Evolutionary conservation across 2,329 filamentous ascomycete species (phyloP).

Genomic region (Paecilomyces sp.): DNA sequence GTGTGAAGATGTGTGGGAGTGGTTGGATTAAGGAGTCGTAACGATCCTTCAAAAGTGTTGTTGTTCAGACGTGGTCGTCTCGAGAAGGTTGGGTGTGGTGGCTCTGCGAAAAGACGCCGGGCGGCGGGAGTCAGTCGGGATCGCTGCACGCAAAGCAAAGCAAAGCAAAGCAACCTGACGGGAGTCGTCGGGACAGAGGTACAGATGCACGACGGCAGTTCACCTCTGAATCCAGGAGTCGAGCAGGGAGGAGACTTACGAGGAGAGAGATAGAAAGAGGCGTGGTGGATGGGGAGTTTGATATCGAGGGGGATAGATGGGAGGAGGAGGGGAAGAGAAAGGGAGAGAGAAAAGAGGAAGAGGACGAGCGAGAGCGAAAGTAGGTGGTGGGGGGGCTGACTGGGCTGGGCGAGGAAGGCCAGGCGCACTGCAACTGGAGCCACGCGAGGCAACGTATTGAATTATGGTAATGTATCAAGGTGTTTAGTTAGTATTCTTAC

Average conservation of each 20-base stretch:
- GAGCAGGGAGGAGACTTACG: background rate
- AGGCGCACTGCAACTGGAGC: no score
- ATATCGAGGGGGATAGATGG: slow-evolving; percentile 1
- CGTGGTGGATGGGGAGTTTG: background rate
- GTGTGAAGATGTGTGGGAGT: slow-evolving; percentile 9
- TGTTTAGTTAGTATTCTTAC: no score
- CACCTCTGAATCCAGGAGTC: background rate
- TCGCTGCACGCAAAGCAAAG: background rate
- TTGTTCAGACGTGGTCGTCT: background rate
- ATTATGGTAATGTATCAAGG: no score
- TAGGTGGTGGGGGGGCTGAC: slow-evolving; percentile 1
- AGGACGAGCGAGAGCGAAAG: slow-evolving; percentile 13
- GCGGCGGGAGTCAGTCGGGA: background rate
- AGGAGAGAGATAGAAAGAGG: background rate
- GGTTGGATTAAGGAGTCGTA: background rate
- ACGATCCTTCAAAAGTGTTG: background rate
- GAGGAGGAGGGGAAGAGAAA: slow-evolving; percentile 15
- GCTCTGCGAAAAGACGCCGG: background rate
- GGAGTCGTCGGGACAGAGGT: background rate
- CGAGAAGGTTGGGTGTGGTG: slow-evolving; percentile 27
- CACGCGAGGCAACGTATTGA: no score
- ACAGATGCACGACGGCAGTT: background rate
- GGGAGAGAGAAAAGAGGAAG: slow-evolving; percentile 17
- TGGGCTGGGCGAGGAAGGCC: no score
- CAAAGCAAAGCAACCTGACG: background rate